phyloP scores from a whole-genome alignment of 2,329 filamentous ascomycete species.

The Chrysoporthe austroafricana region DNA sequence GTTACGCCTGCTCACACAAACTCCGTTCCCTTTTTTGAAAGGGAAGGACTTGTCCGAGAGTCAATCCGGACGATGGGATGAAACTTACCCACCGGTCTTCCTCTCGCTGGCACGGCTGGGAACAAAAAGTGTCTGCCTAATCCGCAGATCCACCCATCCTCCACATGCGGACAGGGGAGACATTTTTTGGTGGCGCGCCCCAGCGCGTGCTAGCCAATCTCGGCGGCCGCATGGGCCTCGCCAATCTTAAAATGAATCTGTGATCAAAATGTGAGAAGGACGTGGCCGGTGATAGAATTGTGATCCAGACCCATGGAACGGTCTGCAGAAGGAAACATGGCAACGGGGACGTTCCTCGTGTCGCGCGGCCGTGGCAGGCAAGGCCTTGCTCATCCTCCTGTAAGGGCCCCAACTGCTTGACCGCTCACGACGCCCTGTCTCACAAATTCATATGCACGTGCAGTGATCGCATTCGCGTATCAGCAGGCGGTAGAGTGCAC shows the following conservation, averaged over 20 bases:
- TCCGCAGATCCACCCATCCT: neutral
- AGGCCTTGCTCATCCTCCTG: neutral
- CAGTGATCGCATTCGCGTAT: neutral
- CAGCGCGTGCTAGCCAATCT: neutral
- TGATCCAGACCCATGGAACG: neutral
- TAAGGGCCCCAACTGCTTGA: neutral
- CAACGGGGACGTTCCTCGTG: neutral
- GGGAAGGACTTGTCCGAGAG: neutral
- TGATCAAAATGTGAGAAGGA: neutral
- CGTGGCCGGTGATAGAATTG: neutral
- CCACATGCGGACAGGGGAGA: neutral
- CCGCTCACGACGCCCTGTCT: neutral
- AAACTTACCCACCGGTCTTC: neutral
- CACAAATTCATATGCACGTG: neutral
- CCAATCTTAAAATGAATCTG: conserved; percentile 4
- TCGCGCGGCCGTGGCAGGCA: neutral
- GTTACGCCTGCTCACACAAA: conserved; percentile 23
- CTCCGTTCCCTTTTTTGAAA: conserved; percentile 16
- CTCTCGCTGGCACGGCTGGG: neutral
- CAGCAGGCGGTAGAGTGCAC: neutral
- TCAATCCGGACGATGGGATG: conserved; percentile 2
- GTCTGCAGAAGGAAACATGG: neutral
- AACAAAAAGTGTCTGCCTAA: conserved; percentile 9
- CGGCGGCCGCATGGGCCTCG: conserved; percentile 8
- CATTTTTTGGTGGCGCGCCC: neutral